Base-by-base conservation (phyloP, 768 basidiomycete species). In the Rhodotorula babjevae region DNA sequence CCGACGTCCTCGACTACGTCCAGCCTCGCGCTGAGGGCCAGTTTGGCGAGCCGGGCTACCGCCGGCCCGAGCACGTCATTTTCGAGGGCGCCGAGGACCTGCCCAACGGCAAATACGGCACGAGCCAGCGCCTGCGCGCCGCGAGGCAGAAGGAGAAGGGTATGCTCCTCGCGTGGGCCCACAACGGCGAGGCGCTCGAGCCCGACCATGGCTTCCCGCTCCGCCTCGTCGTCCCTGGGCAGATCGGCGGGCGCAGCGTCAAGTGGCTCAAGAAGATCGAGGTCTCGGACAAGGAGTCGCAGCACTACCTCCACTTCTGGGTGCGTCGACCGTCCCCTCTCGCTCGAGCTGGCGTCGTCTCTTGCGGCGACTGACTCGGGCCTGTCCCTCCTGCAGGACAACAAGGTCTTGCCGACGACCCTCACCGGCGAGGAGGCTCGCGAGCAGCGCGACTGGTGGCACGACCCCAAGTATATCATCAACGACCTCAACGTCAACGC, bases 121-220 rank as follows among this genome's bases (percentile, higher is more conserved):
- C 87, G 23, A 82, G 79, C 60, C 84, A 84, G 75, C 78, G 80
- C 19, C 73, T 86, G 42, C 82, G 81, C 42, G 85, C 85, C 84
- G 84, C 86, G 58, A 67, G 77, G 63, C 82, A 83, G 78, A 81
- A 77, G 68, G 81, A 82, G 29, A 82, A 81, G 72, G 85, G 86
- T 0, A 87, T 87, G 84, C 78, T 88, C 61, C 79, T 79, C 80
- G 83, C 83, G 14, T 84, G 86, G 86, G 84, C 82, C 23, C 87
- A 88, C 87, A 88, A 88, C 68, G 87, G 87, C 3, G 68, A 74
- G 58, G 83, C 84, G 23, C 81, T 89, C 15, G 84, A 84, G 59
- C 87, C 87, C 11, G 87, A 88, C 73, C 88, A 89, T 70, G 88
- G 88, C 19, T 87, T 84, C 74, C 88, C 88, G 1, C 76, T 89